phyloP scores from a whole-genome alignment of 179 eudicot species.

The Corrigiola litoralis region DNA sequence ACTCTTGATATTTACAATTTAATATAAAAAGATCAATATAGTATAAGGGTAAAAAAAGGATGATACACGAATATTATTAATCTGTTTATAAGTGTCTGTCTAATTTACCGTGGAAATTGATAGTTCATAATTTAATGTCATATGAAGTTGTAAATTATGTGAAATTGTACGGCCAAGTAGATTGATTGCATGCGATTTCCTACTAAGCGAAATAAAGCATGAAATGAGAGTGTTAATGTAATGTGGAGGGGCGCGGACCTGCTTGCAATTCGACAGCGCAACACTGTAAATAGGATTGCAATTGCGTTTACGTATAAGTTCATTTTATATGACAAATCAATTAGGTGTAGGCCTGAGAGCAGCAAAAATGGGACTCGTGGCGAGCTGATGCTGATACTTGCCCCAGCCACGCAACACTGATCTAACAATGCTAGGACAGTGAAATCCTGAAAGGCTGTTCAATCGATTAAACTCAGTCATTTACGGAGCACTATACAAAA shows the following conservation, averaged over 20 bases:
- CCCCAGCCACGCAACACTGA: neutral
- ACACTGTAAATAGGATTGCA: neutral
- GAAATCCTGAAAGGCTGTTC: neutral
- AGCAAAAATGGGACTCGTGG: conserved; percentile 8
- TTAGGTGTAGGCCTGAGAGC: neutral
- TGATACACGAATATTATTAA: too few species aligned
- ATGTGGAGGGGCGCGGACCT: neutral
- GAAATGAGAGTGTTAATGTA: neutral
- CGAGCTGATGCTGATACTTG: neutral
- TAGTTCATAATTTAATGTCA: too few species aligned
- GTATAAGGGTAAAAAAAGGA: too few species aligned
- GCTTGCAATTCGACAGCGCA: neutral
- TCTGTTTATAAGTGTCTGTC: too few species aligned
- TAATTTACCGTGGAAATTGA: too few species aligned
- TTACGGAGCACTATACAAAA: too few species aligned
- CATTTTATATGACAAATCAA: neutral
- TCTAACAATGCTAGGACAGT: neutral
- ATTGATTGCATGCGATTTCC: too few species aligned
- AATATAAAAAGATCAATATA: too few species aligned
- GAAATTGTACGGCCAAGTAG: too few species aligned
- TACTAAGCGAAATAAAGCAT: neutral
- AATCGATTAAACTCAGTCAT: conserved; percentile 2
- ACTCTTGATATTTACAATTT: too few species aligned
- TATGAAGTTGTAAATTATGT: too few species aligned
- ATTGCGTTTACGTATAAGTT: conserved; percentile 13